Percentiles rank a stretch among this genome's conserved stretches.
Evolutionary conservation across 2,329 filamentous ascomycete species (phyloP).

Genomic region (Nemania abortiva): DNA sequence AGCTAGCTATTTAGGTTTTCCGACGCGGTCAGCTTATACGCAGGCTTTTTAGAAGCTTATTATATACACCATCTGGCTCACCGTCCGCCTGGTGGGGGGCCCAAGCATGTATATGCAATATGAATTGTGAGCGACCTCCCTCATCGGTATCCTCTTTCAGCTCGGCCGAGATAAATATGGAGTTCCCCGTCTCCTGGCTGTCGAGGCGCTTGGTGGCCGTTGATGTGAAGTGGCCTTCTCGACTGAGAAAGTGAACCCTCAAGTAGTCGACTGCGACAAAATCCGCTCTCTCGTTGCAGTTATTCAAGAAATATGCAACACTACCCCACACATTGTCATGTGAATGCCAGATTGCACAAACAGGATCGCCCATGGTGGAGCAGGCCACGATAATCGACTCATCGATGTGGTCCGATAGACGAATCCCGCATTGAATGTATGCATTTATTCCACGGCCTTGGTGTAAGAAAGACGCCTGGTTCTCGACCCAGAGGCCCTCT

Average conservation of each 20-base stretch:
- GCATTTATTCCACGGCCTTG: constrained; percentile 30
- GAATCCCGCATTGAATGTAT: constrained; percentile 10
- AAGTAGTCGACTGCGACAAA: constrained; percentile 19
- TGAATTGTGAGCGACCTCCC: background rate
- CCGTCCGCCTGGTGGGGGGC: background rate
- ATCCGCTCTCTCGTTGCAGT: constrained; percentile 11
- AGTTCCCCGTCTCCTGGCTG: background rate
- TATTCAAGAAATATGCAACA: constrained; percentile 7
- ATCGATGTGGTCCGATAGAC: background rate
- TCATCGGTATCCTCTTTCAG: constrained; percentile 1
- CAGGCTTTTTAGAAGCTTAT: too few relatives aligned
- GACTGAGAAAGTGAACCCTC: background rate
- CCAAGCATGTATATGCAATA: background rate
- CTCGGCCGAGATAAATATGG: constrained; percentile 1
- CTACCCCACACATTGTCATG: background rate
- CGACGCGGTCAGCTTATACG: too few relatives aligned
- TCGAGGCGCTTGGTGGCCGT: background rate
- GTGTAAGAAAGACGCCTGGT: constrained; percentile 3
- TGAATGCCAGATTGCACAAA: constrained; percentile 7
- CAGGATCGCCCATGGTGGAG: constrained; percentile 19
- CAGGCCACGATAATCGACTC: constrained; percentile 6
- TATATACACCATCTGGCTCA: too few relatives aligned
- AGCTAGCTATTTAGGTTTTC: too few relatives aligned
- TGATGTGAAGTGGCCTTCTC: background rate
- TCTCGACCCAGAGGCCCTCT: constrained; percentile 17